Evolutionary conservation across 129 eudicot species (phyloP).

Genomic region (Helianthus tuberosus): DNA sequence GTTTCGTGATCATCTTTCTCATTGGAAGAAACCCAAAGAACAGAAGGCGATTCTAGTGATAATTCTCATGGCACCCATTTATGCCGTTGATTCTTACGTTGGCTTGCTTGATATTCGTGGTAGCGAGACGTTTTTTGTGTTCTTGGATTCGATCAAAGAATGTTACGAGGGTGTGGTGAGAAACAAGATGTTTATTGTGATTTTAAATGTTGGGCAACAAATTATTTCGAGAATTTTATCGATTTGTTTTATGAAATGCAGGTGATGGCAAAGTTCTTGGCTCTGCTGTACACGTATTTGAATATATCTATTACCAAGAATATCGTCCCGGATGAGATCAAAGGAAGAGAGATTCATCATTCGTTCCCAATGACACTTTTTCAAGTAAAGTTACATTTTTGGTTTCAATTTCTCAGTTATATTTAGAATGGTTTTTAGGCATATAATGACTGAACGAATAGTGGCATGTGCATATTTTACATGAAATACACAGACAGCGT

Average conservation of each 20-base stretch:
- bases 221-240: background rate
- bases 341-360: conserved; percentile 97
- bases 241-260: conserved; percentile 36
- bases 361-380: conserved; percentile 96
- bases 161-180: conserved; percentile 91
- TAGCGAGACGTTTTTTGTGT: conserved; percentile 66
- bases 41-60: conserved; percentile 81
- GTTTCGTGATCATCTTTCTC: conserved; percentile 52
- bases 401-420: background rate
- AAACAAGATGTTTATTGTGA: conserved; percentile 1
- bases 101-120: conserved; percentile 79
- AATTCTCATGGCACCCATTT: conserved; percentile 78
- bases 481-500: background rate
- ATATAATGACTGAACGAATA: background rate
- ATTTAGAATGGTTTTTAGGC: background rate
- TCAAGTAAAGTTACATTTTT: conserved; percentile 51
- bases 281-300: conserved; percentile 84
- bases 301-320: conserved; percentile 95
- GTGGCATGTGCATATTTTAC: background rate
- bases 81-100: conserved; percentile 70
- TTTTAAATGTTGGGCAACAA: background rate
- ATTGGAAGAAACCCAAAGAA: conserved; percentile 89
- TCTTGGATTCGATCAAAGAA: conserved; percentile 84
- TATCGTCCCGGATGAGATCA: conserved; percentile 94
- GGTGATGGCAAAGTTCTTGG: conserved; percentile 98